Evolutionary conservation across 176 grass and related monocot species (phyloP).

Genomic region (Bothriochloa decipiens): DNA sequence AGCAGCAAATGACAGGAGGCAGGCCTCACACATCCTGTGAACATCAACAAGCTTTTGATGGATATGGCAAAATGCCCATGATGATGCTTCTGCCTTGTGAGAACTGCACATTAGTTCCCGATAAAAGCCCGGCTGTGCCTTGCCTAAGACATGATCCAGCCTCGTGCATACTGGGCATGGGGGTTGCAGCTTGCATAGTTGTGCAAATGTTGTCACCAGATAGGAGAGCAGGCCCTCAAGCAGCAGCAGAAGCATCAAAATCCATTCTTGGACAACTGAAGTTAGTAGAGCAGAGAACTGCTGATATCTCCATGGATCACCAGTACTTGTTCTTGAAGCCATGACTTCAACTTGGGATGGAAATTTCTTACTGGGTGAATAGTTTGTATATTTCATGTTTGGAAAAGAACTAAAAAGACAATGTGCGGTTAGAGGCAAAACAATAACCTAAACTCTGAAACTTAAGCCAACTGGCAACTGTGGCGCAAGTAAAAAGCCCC

Average conservation of each 20-base stretch:
- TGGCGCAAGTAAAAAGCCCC: background rate
- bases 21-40: constrained; percentile 64
- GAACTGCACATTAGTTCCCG: constrained; percentile 60
- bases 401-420: constrained; percentile 42
- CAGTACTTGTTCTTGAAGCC: constrained; percentile 38
- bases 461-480: background rate
- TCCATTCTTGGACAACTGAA: constrained; percentile 65
- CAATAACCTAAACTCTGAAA: background rate
- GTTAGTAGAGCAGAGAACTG: constrained; percentile 52
- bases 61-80: constrained; percentile 63
- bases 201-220: constrained; percentile 59
- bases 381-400: constrained; percentile 28
- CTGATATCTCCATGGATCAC: constrained; percentile 18
- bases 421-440: background rate
- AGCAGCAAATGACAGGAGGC: constrained; percentile 56
- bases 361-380: constrained; percentile 9
- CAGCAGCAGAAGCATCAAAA: constrained; percentile 70
- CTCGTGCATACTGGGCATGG: constrained; percentile 81
- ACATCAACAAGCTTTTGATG: constrained; percentile 68
- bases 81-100: constrained; percentile 77
- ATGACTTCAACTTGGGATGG: constrained; percentile 25
- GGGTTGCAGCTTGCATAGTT: constrained; percentile 60
- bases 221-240: constrained; percentile 63
- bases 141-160: constrained; percentile 68
- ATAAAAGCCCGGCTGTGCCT: constrained; percentile 43